Evolutionary conservation across 1,139 yeast genomes (phyloP), one percentile per base, ranked within the genome.

Genomic region (Pichia sp.): DNA sequence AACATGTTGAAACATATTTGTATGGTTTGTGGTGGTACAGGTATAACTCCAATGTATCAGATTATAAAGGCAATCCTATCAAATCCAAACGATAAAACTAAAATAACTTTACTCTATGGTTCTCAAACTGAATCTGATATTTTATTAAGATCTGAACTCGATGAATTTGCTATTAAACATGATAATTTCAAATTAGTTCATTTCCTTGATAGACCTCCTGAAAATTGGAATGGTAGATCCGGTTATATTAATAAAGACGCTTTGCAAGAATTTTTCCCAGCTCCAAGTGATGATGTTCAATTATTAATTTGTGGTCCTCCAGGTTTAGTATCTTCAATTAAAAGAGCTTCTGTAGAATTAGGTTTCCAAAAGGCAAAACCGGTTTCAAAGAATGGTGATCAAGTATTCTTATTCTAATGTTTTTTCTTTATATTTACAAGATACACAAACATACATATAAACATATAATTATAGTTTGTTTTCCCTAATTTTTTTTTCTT

Each of bases 11-110:
- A 75, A 46, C 72, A 75, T 42, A 75, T 85, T 52, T 84, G 83
- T 44, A 88, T 91, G 88, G 79, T 91, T 52, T 95, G 96, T 33
- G 96, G 96, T 54, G 98, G 98, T 58, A 84, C 94, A 37, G 97
- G 97, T 64, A 86, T 91, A 64, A 85, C 96, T 24, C 98, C 97
- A 49, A 74, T 89, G 73, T 88, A 73, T 71, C 98, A 91, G 68
- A 67, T 91, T 62, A 66, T 85, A 52, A 79, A 78, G 53, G 79
- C 78, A 47, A 74, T 84, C 54, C 66, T 79, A 59, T 69, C 71
- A 53, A 77, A 88, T 68, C 88, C 94, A 37, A 67, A 67, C 30
- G 97, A 89, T 68, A 82, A 84, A 62, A 91, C 97, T 56, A 80
- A 83, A 69, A 75, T 91, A 47, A 71, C 77, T 52, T 71, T 91